phyloP scores from a whole-genome alignment of 164 flowering plant genomes.

The Tinospora cordifolia region DNA sequence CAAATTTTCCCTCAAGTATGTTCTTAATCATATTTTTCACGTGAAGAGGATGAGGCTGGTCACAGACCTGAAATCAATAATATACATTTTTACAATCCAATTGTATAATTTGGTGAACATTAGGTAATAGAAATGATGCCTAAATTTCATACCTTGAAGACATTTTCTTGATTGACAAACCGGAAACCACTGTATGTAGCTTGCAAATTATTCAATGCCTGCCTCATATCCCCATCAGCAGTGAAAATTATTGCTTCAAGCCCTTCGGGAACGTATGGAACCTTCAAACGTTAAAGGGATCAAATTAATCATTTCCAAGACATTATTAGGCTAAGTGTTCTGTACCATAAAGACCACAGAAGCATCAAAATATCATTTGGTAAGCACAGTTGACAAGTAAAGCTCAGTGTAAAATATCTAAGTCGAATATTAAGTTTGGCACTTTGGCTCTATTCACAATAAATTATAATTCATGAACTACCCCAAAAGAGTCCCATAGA shows the following conservation, averaged over 20 bases:
- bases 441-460: background rate
- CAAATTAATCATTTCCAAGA: background rate
- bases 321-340: background rate
- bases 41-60: constrained; percentile 97
- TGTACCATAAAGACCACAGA: background rate
- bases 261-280: constrained; percentile 88
- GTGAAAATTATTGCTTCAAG: constrained; percentile 98
- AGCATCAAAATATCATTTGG: background rate
- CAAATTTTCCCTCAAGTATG: constrained; percentile 86
- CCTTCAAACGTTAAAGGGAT: constrained; percentile 40
- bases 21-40: constrained; percentile 85
- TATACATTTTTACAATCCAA: too few relatives aligned
- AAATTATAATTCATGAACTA: background rate
- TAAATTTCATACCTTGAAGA: constrained; percentile 66
- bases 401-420: background rate
- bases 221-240: constrained; percentile 99
- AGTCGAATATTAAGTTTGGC: background rate
- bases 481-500: background rate
- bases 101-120: background rate
- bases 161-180: constrained; percentile 94
- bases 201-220: constrained; percentile 94
- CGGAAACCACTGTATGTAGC: constrained; percentile 93
- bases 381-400: background rate
- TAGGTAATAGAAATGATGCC: background rate
- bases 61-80: constrained; percentile 64